Percentiles rank a stretch among this genome's conserved stretches.
Evolutionary conservation across 2,329 filamentous ascomycete species (phyloP).

Genomic region (Neoarthrinium moseri): DNA sequence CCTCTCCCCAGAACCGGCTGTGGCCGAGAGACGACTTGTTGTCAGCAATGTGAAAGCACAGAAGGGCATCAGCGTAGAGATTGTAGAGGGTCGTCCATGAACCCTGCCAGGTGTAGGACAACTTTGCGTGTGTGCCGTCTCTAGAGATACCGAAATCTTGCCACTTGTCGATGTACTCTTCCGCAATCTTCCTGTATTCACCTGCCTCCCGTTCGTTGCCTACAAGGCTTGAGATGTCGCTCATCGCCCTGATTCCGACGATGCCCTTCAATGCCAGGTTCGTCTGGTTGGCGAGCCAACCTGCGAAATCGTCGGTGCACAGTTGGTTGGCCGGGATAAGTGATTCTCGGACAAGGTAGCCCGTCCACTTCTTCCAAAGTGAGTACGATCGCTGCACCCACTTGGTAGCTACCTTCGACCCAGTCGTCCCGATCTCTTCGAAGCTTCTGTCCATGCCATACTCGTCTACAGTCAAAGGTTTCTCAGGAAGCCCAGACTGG

Average conservation of each 20-base stretch:
- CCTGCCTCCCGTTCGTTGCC: conserved; percentile 57
- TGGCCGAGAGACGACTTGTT: conserved; percentile 14
- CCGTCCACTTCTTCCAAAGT: conserved; percentile 76
- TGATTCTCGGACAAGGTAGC: conserved; percentile 68
- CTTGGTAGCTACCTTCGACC: conserved; percentile 35
- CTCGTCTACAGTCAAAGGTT: conserved; percentile 18
- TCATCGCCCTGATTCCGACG: conserved; percentile 76
- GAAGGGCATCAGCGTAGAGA: conserved; percentile 70
- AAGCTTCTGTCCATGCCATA: conserved; percentile 60
- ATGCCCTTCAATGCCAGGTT: conserved; percentile 77
- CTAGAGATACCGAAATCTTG: conserved; percentile 67
- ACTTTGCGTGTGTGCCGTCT: conserved; percentile 70
- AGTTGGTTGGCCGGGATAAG: conserved; percentile 71
- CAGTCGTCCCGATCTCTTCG: conserved; percentile 47
- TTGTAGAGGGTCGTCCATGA: conserved; percentile 83
- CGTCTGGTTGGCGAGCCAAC: conserved; percentile 71
- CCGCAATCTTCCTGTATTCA: conserved; percentile 62
- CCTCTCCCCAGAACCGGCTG: conserved; percentile 21
- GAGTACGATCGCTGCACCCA: conserved; percentile 56
- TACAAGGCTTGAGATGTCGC: conserved; percentile 60
- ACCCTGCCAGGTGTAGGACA: conserved; percentile 79
- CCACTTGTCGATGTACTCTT: conserved; percentile 70
- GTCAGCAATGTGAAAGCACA: conserved; percentile 69
- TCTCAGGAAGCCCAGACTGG: conserved; percentile 12
- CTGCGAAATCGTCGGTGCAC: conserved; percentile 77